Evolutionary conservation across 2,329 filamentous ascomycete species (phyloP).

Genomic region (Pseudogymnoascus sp.): DNA sequence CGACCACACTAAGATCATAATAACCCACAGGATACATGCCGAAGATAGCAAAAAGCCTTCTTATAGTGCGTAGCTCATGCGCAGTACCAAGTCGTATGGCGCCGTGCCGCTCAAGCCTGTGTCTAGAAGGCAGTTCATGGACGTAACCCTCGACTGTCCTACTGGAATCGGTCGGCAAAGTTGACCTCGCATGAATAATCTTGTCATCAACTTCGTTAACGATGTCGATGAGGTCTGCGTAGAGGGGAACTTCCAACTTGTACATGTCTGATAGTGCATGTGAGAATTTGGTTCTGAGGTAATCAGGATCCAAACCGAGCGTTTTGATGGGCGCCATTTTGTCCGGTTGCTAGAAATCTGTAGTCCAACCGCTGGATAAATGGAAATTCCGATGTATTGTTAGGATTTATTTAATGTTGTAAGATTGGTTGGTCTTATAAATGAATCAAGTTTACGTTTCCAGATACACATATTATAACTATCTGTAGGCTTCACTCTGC

Average conservation of each 20-base stretch:
- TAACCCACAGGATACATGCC: conserved; percentile 44
- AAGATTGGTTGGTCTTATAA: too few relatives aligned
- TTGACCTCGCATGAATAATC: conserved; percentile 1
- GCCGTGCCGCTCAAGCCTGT: conserved; percentile 34
- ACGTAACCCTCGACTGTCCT: conserved; percentile 15
- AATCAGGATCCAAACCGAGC: background rate
- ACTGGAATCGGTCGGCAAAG: background rate
- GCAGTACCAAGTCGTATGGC: conserved; percentile 41
- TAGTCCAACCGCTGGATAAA: too few relatives aligned
- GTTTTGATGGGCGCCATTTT: too few relatives aligned
- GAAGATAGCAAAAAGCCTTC: conserved; percentile 38
- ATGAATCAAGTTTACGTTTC: too few relatives aligned
- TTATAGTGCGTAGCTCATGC: conserved; percentile 35
- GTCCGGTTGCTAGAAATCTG: too few relatives aligned
- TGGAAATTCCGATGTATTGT: too few relatives aligned
- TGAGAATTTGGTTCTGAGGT: conserved; percentile 25
- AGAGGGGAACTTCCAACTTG: conserved; percentile 29
- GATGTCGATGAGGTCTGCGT: conserved; percentile 27
- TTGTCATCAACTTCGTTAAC: conserved; percentile 22
- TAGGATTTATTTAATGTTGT: too few relatives aligned
- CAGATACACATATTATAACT: too few relatives aligned
- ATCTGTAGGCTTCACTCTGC: too few relatives aligned
- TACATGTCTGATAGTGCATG: conserved; percentile 31
- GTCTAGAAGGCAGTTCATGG: conserved; percentile 21
- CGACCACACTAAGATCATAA: conserved; percentile 40